Evolutionary conservation across 192 early-diverging fungal genomes (phyloP).

Genomic region (Rhizophagus clarus): DNA sequence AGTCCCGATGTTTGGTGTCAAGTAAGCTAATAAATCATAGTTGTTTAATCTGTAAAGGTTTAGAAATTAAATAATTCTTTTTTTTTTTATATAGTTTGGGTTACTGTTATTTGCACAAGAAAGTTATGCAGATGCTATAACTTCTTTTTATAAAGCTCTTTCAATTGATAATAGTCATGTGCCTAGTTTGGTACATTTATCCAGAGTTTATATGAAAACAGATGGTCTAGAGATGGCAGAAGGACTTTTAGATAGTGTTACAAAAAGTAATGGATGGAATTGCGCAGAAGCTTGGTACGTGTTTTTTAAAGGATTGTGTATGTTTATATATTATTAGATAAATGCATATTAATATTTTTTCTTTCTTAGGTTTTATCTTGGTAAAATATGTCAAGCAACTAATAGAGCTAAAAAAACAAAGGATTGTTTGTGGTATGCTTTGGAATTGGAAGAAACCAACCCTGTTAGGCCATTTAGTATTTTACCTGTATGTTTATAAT

Average conservation of each 20-base stretch:
- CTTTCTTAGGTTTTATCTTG: constrained; percentile 49
- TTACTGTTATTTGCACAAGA: constrained; percentile 41
- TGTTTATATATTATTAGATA: not conserved
- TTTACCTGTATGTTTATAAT: constrained; percentile 45
- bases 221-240: constrained; percentile 53
- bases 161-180: constrained; percentile 47
- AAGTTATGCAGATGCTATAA: constrained; percentile 42
- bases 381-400: constrained; percentile 50
- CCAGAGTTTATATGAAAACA: constrained; percentile 46
- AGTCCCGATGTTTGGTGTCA: constrained; percentile 60
- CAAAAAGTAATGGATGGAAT: constrained; percentile 60
- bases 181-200: constrained; percentile 47
- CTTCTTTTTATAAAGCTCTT: constrained; percentile 54
- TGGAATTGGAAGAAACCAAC: constrained; percentile 55
- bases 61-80: not conserved
- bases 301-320: not conserved
- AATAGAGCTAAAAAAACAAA: constrained; percentile 49
- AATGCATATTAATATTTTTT: not conserved
- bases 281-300: constrained; percentile 62
- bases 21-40: constrained; percentile 21
- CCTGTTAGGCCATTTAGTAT: constrained; percentile 53
- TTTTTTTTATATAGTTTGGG: constrained; percentile 38
- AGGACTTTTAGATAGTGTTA: constrained; percentile 51
- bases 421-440: constrained; percentile 61
- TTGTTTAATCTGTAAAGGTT: not conserved